phyloP scores from a whole-genome alignment of 106 monocot genomes.

The Xerophyta viscosa region DNA sequence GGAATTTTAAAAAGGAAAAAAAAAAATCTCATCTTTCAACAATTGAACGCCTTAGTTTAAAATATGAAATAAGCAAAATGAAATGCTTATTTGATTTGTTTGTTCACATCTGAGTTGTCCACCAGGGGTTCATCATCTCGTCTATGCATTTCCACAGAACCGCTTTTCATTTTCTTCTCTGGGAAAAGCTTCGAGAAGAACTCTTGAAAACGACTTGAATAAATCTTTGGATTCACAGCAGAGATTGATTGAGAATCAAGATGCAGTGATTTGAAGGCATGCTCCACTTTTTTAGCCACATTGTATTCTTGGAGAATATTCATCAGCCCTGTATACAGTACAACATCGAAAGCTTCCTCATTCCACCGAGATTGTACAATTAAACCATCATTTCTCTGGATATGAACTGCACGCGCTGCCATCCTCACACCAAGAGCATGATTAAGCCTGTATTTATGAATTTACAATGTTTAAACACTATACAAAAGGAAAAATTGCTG shows the following conservation, averaged over 20 bases:
- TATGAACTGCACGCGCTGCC: constrained; percentile 62
- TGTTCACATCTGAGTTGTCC: too few relatives aligned
- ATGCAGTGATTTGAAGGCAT: constrained; percentile 11
- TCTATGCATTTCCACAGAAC: too few relatives aligned
- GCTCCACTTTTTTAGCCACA: constrained; percentile 3
- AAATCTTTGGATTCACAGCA: constrained; percentile 7
- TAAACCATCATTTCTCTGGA: constrained; percentile 4
- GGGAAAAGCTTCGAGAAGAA: constrained; percentile 2
- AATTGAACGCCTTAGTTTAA: too few relatives aligned
- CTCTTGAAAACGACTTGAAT: neutral
- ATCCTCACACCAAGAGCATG: constrained; percentile 70
- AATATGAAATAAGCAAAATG: too few relatives aligned
- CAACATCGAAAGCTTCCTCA: constrained; percentile 6
- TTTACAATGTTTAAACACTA: too few relatives aligned
- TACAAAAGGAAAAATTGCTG: too few relatives aligned
- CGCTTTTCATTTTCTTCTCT: neutral
- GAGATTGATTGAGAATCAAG: constrained; percentile 5
- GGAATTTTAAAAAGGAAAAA: too few relatives aligned
- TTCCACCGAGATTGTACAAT: constrained; percentile 7
- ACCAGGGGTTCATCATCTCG: too few relatives aligned
- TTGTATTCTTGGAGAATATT: constrained; percentile 11
- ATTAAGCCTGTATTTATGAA: constrained; percentile 29
- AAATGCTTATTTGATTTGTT: too few relatives aligned
- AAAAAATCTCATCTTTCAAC: too few relatives aligned
- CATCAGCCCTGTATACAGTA: constrained; percentile 2